phyloP scores from a whole-genome alignment of 2,329 filamentous ascomycete species.

The Grosmannia serpens region DNA sequence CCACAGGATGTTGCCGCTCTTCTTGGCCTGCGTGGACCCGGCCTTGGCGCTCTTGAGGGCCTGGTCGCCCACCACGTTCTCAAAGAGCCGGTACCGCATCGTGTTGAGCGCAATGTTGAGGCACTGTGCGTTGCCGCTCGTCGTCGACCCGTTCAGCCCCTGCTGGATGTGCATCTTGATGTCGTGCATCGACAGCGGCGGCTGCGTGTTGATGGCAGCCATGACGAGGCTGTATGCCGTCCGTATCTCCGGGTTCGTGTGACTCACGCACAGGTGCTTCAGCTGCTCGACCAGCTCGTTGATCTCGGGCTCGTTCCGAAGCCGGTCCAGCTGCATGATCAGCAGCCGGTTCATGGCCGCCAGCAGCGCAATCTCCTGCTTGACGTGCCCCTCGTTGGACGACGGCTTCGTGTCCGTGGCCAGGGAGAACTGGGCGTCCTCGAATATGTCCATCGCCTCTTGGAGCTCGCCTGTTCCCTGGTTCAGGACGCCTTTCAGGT shows the following conservation, averaged over 20 bases:
- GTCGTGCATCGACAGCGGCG: constrained; percentile 55
- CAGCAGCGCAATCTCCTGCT: constrained; percentile 54
- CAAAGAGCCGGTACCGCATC: constrained; percentile 75
- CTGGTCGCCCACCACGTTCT: constrained; percentile 69
- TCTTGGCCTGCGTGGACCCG: constrained; percentile 54
- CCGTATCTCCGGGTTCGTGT: constrained; percentile 63
- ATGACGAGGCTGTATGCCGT: constrained; percentile 68
- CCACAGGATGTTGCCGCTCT: constrained; percentile 63
- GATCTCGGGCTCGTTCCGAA: constrained; percentile 46
- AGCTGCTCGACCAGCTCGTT: constrained; percentile 52
- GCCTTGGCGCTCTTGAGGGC: constrained; percentile 66
- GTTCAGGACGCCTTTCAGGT: constrained; percentile 62
- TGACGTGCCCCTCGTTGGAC: constrained; percentile 24
- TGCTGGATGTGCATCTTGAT: constrained; percentile 69
- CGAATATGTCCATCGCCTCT: constrained; percentile 56
- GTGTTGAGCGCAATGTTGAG: constrained; percentile 74
- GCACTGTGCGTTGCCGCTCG: constrained; percentile 64
- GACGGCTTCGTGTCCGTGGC: constrained; percentile 21
- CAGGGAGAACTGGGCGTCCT: constrained; percentile 47
- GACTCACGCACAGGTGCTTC: constrained; percentile 53
- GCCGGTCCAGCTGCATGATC: constrained; percentile 54
- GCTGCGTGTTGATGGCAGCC: constrained; percentile 53
- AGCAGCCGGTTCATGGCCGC: constrained; percentile 57
- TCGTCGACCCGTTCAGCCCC: constrained; percentile 58
- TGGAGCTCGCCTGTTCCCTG: constrained; percentile 67